Percentiles rank a stretch among this genome's conserved stretches.
Evolutionary conservation across 192 early-diverging fungal genomes (phyloP).

Genomic region (Gonapodya prolifera): DNA sequence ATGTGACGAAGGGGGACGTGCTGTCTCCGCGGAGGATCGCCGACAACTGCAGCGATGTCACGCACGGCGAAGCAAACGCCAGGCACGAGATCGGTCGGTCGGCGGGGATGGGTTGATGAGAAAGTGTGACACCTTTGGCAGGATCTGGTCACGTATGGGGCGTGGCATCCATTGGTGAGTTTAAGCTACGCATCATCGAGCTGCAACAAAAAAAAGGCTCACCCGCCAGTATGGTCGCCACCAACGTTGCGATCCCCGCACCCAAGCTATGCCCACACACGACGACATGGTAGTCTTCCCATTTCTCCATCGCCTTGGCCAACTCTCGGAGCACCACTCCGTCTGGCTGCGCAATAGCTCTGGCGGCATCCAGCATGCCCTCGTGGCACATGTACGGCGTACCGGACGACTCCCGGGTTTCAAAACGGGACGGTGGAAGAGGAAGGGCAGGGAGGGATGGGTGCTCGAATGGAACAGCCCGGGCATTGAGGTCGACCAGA

Average conservation of each 20-base stretch:
- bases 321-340: conserved; percentile 61
- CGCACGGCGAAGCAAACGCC: conserved; percentile 72
- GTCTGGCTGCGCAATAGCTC: conserved; percentile 45
- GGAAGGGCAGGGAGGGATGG: neutral
- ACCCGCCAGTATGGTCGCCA: conserved; percentile 68
- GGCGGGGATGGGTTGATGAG: conserved; percentile 43
- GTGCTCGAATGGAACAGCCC: neutral
- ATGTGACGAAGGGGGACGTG: conserved; percentile 44
- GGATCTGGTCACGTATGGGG: neutral
- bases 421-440: neutral
- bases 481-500: conserved; percentile 61
- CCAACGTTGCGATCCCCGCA: conserved; percentile 67
- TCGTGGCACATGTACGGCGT: conserved; percentile 44
- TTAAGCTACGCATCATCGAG: too few species aligned
- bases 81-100: conserved; percentile 70
- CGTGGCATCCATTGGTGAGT: neutral
- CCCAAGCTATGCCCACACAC: conserved; percentile 82
- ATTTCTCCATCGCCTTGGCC: conserved; percentile 46
- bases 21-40: conserved; percentile 37
- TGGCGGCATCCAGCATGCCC: conserved; percentile 68
- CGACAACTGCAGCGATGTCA: conserved; percentile 52
- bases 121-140: too few species aligned
- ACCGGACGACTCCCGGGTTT: conserved; percentile 4
- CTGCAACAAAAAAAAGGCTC: neutral
- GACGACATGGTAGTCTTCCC: conserved; percentile 68